These are phyloP conservation scores for Scenedesmus sp. DNA, from an alignment of 163 green algal species.

Conservation along the genomic window DNA sequence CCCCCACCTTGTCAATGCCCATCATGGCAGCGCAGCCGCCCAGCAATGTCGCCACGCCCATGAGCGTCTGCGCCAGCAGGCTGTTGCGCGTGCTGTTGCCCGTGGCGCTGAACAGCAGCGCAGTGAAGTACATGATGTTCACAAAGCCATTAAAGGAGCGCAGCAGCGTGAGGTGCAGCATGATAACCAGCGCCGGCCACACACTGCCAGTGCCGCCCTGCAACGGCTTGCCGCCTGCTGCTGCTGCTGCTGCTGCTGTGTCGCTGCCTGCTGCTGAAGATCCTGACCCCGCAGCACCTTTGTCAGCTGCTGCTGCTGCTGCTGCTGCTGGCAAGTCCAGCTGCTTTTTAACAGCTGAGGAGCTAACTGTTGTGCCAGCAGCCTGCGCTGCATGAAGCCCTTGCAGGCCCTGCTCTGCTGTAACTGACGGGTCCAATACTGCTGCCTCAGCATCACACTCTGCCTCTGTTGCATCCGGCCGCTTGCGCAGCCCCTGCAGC, in stretches of 20 bases:
- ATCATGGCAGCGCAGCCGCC: not conserved
- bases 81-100: constrained; percentile 29
- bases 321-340: not conserved
- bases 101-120: constrained; percentile 19
- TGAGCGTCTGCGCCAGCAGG: constrained; percentile 29
- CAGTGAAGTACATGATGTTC: constrained; percentile 32
- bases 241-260: not conserved
- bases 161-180: constrained; percentile 12
- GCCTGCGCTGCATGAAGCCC: not conserved
- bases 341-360: not conserved
- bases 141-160: constrained; percentile 14
- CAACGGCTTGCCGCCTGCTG: not conserved
- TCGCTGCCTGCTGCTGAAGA: not conserved
- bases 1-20: constrained; percentile 15
- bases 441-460: not conserved
- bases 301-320: not conserved
- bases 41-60: constrained; percentile 11
- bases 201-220: constrained; percentile 3
- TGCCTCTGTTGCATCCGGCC: not conserved
- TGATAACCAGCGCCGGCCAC: constrained; percentile 14
- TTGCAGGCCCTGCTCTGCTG: not conserved
- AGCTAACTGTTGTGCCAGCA: not conserved
- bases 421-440: not conserved
- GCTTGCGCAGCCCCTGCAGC: not conserved
- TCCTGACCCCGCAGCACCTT: no score